Evolutionary conservation across 73 alveolate species (phyloP), one percentile per base, ranked within the genome.

Genomic region (Breviolum minutum): DNA sequence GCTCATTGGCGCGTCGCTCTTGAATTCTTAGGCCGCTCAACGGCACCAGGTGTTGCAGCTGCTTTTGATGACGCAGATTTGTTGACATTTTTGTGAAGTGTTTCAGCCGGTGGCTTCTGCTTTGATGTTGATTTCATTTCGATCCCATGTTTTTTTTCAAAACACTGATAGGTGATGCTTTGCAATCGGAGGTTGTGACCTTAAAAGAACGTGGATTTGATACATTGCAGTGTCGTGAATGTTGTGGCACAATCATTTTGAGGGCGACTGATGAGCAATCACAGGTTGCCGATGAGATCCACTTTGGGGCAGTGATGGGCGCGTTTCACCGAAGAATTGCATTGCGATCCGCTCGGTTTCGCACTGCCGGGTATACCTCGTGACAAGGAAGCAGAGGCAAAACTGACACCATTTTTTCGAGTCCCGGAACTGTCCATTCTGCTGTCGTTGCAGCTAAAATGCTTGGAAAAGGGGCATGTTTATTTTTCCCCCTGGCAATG

Each of bases 271-370:
- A 16, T 12, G 13, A 11, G 87, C 93, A 60, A 8, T 26, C 24
- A 76, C 77, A 84, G 76, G 73, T 54, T 9, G 93, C 93, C 61
- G 93, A 84, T 61, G 93, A 84, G 93, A 61, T 84, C 76, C 93
- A 84, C 76, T 84, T 84, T 61, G 93, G 93, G 12, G 93, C 93
- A 20, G 40, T 84, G 93, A 84, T 84, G 8, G 93, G 76, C 26
- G 93, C 93, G 62, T 84, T 73, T 61, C 93, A 84, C 71, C 40
- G 62, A 54, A 54, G n/a, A 40, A 79, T 64, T 27, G 87, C 87
- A 17, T 68, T 22, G 54, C 54, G 54, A 40, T 40, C 54, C 54
- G 54, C 54, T 40, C 54, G 54, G 54, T 40, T 40, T 40, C 54
- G 54, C 54, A 40, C 54, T 40, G 54, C 54, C 54, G 54, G 54